Base-by-base conservation (phyloP, 805 yeast species). In the Metschnikowia cubensis region DNA sequence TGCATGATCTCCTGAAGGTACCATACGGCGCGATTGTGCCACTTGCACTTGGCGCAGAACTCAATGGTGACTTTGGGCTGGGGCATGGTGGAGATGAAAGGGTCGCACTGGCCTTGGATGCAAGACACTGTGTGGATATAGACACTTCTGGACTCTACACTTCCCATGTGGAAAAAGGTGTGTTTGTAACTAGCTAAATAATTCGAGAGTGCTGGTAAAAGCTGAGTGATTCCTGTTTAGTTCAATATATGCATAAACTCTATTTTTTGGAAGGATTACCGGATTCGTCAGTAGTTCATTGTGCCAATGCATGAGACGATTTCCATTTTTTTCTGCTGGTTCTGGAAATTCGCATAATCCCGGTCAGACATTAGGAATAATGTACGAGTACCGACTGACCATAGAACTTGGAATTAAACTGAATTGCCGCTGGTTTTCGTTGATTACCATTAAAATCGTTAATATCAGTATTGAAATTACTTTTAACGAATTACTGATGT, bases 1-100 rank as follows among this genome's bases (percentile, higher is more conserved):
- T 86, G 89, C n/a, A 89, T 68, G 1, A 90, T 70, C 65, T 89
- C 97, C 63, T 87, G 96, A 32, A 82, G 71, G 58, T 88, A 88
- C 96, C 96, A 90, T 0, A 88, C 77, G 1, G 96, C 95, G 11
- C 97, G 71, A 42, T 88, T 77, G 59, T 87, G 86, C 97, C 97
- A 89, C 60, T 86, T 85, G 72, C 97, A 89, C 61, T 79, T 81
- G 35, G 86, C 85, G 63, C 97, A 89, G 67, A 84, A 89, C 56
- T 80, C 76, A 38, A 89, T 88, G 4, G 81, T 69, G 2, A 89
- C 79, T 40, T 82, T 71, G 2, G 95, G 94, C 29, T 4, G 41
- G 31, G 34, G 43, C 55, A 52, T 52, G 20, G 17, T 7, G 14
- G 10, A 25, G 29, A 25, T 31, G 45, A 20, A 14, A 18, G 25